phyloP scores from a whole-genome alignment of 2,329 filamentous ascomycete species.

The Colletotrichum musae region DNA sequence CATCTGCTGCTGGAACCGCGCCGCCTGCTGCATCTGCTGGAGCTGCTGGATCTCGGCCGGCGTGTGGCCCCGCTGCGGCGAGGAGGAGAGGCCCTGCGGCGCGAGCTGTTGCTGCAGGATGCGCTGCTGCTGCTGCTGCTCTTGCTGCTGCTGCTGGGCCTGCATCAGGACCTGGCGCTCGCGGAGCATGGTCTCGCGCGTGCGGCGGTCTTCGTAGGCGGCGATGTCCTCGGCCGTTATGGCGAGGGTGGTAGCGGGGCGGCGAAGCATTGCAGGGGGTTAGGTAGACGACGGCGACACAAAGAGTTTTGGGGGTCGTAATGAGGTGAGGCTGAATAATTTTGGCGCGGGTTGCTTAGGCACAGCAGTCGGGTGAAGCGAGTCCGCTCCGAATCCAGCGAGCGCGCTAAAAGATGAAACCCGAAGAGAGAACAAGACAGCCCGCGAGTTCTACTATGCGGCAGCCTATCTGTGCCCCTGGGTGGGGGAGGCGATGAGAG shows the following conservation, averaged over 20 bases:
- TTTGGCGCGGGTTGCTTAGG: not conserved
- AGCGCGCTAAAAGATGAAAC: too few species aligned
- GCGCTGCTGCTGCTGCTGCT: constrained; percentile 24
- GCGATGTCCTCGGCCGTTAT: constrained; percentile 80
- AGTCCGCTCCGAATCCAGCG: too few species aligned
- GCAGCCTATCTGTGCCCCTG: not conserved
- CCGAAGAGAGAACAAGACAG: too few species aligned
- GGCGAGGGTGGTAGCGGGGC: constrained; percentile 76
- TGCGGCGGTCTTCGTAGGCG: constrained; percentile 76
- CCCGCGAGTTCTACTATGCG: not conserved
- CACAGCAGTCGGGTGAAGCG: too few species aligned
- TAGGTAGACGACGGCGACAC: not conserved
- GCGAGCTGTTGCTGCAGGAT: constrained; percentile 38
- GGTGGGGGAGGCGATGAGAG: not conserved
- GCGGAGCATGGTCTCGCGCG: constrained; percentile 52
- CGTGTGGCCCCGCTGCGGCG: constrained; percentile 25
- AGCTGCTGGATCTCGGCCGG: constrained; percentile 39
- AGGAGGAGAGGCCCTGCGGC: constrained; percentile 14
- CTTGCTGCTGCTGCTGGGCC: constrained; percentile 36
- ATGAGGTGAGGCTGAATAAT: not conserved
- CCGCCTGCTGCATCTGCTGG: constrained; percentile 36
- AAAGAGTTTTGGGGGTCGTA: not conserved
- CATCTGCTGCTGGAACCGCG: constrained; percentile 39
- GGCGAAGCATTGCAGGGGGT: constrained; percentile 71
- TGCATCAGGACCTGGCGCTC: constrained; percentile 39